Base-by-base conservation (phyloP, 148 eudicot genomes). In the Spergularia bocconei region DNA sequence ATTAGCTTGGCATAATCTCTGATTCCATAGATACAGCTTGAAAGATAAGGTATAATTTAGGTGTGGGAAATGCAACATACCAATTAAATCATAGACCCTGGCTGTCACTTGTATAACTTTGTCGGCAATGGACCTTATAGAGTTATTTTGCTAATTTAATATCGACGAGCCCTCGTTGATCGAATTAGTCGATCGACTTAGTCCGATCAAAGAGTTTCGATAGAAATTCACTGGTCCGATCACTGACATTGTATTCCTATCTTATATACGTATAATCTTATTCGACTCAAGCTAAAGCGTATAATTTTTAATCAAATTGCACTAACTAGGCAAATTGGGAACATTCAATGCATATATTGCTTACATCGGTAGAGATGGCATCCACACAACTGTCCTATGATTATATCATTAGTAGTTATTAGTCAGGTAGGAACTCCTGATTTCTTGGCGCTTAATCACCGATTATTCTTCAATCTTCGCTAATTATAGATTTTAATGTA, bases 331-430 rank as follows among this genome's bases (percentile, higher is more conserved):
- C 3, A 44, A 44, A 9, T 2, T 44, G 48, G 48, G 48, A 44
- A 44, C 48, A 44, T 44, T 44, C 10, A 9, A 44, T 44, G 48
- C 48, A 44, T 44, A 44, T 9, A 2, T 39, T 11, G 2, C 65
- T 54, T 66, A 52, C 50, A 66, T 75, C 50, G 41, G 41, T 55
- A 29, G 63, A 71, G 54, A 75, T 67, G 17, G 44, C 39, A 57
- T 75, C 78, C 71, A 66, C 16, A 75, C 78, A 75, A 67, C 55
- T 75, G 78, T 75, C 64, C 7, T 20, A 76, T 57, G 65, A 58
- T 76, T 12, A 44, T 41, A 25, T 41, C 44, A 67, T 36, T 11
- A n/a, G n/a, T n/a, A n/a, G n/a, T n/a, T n/a, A n/a, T n/a, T n/a
- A 44, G 56, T 41, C 12, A 47, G 12, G n/a, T n/a, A 19, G 9